Percentiles rank a stretch among this genome's conserved stretches.
These are phyloP conservation scores for Aegilops bicornis DNA, from an alignment of 176 grass and related monocot genomes.

Conservation along the genomic window DNA sequence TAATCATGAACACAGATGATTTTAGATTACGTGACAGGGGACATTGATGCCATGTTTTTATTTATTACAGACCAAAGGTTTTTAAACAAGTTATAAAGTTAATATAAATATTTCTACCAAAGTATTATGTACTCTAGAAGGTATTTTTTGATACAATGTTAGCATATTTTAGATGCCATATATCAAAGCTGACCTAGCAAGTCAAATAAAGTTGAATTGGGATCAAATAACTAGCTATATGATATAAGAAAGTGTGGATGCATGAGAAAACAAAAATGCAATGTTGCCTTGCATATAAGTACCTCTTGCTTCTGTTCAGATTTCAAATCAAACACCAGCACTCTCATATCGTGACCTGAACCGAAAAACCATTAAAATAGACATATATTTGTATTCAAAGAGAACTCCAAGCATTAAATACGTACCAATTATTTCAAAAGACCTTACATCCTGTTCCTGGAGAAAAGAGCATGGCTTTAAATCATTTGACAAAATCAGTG, in stretches of 20 bases:
- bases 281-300: neutral
- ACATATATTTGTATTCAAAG: neutral
- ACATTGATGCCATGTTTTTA: no score
- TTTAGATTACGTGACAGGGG: no score
- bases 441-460: neutral
- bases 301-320: constrained; percentile 70
- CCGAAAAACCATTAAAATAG: neutral
- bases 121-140: no score
- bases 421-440: neutral
- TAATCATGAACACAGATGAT: neutral
- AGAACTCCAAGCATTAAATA: neutral
- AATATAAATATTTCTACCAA: no score
- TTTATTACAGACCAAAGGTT: no score
- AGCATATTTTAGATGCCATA: neutral
- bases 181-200: neutral
- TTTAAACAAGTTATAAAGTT: no score
- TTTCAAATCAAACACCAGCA: constrained; percentile 62
- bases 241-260: neutral
- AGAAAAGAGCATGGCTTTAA: neutral
- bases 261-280: constrained; percentile 3
- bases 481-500: neutral
- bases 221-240: neutral
- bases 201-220: neutral
- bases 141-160: neutral
- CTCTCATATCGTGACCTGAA: constrained; percentile 88